Evolutionary conservation across 2,329 filamentous ascomycete genomes (phyloP).

Genomic region (Helminthosporium solani): DNA sequence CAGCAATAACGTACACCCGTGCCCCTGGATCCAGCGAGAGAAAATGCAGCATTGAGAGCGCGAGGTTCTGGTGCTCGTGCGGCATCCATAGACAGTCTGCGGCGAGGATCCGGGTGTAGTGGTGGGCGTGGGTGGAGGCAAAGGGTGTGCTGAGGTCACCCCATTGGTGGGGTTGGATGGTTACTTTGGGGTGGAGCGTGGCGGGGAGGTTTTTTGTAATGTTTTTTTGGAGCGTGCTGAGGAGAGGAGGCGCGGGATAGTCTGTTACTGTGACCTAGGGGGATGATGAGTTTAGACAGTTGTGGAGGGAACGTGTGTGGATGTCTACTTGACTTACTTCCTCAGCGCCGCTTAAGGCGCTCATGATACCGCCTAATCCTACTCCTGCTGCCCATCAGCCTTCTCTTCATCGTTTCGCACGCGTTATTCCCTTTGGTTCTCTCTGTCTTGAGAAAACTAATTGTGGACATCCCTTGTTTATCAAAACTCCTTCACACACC

Average conservation of each 20-base stretch:
- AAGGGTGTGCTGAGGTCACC: slow-evolving; percentile 54
- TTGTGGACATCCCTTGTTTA: neutral
- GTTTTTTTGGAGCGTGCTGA: slow-evolving; percentile 61
- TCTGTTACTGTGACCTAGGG: slow-evolving; percentile 61
- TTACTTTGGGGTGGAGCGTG: slow-evolving; percentile 39
- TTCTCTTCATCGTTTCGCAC: slow-evolving; percentile 12
- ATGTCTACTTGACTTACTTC: slow-evolving; percentile 37
- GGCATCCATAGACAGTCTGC: slow-evolving; percentile 78
- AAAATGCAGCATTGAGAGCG: slow-evolving; percentile 63
- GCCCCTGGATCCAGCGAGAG: slow-evolving; percentile 50
- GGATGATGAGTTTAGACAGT: neutral
- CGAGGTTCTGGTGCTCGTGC: slow-evolving; percentile 67
- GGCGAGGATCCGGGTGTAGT: slow-evolving; percentile 65
- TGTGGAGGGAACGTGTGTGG: neutral
- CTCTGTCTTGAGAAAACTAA: no score
- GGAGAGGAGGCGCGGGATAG: slow-evolving; percentile 63
- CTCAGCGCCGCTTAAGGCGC: slow-evolving; percentile 47
- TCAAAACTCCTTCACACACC: slow-evolving; percentile 32
- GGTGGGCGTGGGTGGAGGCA: slow-evolving; percentile 36
- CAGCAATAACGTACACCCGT: slow-evolving; percentile 65
- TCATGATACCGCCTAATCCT: slow-evolving; percentile 51
- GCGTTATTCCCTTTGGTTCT: no score
- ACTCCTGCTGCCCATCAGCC: slow-evolving; percentile 43
- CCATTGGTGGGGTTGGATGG: slow-evolving; percentile 65
- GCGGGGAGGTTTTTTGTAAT: slow-evolving; percentile 53